A percentile compares a stretch with the other conserved stretches of the same genome.
These are phyloP conservation scores for Phytophthora chlamydospora DNA, from an alignment of 352 stramenopile genomes.

Conservation along the genomic window DNA sequence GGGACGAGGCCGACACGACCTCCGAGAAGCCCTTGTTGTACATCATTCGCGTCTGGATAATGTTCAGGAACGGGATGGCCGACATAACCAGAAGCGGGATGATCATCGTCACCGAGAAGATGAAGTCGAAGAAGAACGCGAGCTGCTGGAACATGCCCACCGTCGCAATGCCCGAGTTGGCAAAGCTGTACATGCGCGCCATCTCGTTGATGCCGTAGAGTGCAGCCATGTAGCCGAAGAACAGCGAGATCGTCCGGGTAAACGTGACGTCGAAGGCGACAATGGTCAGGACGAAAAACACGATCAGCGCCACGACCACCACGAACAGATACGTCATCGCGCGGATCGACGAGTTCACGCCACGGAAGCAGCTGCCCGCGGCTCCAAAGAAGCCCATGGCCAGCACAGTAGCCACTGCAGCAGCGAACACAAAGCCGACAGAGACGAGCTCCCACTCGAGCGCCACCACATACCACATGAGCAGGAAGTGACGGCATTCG, in stretches of 20 bases:
- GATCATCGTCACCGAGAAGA: slow-evolving; percentile 79
- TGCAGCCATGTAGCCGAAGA: slow-evolving; percentile 80
- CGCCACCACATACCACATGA: slow-evolving; percentile 88
- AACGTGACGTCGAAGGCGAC: slow-evolving; percentile 45
- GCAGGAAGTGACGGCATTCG: slow-evolving; percentile 79
- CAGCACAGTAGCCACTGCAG: slow-evolving; percentile 59
- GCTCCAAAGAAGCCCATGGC: slow-evolving; percentile 58
- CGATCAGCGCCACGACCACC: slow-evolving; percentile 42
- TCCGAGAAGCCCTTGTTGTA: slow-evolving; percentile 91
- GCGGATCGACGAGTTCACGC: slow-evolving; percentile 45
- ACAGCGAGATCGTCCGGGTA: slow-evolving; percentile 58
- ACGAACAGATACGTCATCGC: slow-evolving; percentile 58
- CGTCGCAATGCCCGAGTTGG: slow-evolving; percentile 62
- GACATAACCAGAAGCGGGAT: slow-evolving; percentile 81
- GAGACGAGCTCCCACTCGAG: slow-evolving; percentile 62
- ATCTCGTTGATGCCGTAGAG: slow-evolving; percentile 89
- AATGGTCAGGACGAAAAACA: slow-evolving; percentile 58
- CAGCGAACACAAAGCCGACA: slow-evolving; percentile 63
- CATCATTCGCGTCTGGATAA: slow-evolving; percentile 91
- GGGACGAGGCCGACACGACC: slow-evolving; percentile 83
- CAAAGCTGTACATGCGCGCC: slow-evolving; percentile 85
- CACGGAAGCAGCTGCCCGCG: slow-evolving; percentile 37
- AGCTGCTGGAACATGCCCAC: slow-evolving; percentile 79
- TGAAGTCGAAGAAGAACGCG: slow-evolving; percentile 88
- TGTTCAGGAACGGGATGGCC: slow-evolving; percentile 85